A percentile compares a stretch with the other conserved stretches of the same genome.
phyloP scores from a whole-genome alignment of 352 stramenopile species.

The Phytophthora syringae region DNA sequence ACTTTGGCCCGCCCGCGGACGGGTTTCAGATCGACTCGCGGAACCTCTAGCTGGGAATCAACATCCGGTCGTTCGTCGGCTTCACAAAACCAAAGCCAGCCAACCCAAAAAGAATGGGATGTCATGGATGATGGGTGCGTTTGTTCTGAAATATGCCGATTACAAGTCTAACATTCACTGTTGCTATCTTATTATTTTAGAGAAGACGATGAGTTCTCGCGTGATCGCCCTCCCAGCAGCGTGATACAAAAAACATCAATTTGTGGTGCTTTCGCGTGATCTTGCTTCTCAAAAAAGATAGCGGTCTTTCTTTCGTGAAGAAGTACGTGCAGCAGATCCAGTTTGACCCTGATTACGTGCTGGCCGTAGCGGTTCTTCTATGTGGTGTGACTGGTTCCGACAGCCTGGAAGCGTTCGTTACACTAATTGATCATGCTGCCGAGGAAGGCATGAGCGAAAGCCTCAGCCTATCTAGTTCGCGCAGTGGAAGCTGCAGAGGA shows the following conservation, averaged over 20 bases:
- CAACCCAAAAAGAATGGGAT: conserved; percentile 37
- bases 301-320: conserved; percentile 61
- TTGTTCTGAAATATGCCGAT: background rate
- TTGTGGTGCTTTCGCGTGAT: conserved; percentile 81
- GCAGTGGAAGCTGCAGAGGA: conserved; percentile 33
- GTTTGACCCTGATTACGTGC: conserved; percentile 73
- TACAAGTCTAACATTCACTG: background rate
- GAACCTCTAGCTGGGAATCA: conserved; percentile 31
- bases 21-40: conserved; percentile 24
- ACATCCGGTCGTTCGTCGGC: conserved; percentile 4
- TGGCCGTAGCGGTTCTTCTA: conserved; percentile 64
- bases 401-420: conserved; percentile 63
- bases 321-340: conserved; percentile 48
- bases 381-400: conserved; percentile 62
- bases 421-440: conserved; percentile 57
- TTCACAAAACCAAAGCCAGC: conserved; percentile 17
- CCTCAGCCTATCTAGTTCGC: conserved; percentile 26
- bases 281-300: conserved; percentile 82
- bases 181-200: conserved; percentile 19
- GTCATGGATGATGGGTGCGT: conserved; percentile 52
- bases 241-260: conserved; percentile 44
- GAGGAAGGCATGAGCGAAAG: conserved; percentile 46
- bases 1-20: conserved; percentile 13
- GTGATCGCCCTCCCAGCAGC: conserved; percentile 32
- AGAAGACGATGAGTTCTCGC: conserved; percentile 33